Evolutionary conservation across 192 early-diverging fungal species (phyloP), one percentile per base, ranked within the genome.

Genomic region (Backusella morwellensis): DNA sequence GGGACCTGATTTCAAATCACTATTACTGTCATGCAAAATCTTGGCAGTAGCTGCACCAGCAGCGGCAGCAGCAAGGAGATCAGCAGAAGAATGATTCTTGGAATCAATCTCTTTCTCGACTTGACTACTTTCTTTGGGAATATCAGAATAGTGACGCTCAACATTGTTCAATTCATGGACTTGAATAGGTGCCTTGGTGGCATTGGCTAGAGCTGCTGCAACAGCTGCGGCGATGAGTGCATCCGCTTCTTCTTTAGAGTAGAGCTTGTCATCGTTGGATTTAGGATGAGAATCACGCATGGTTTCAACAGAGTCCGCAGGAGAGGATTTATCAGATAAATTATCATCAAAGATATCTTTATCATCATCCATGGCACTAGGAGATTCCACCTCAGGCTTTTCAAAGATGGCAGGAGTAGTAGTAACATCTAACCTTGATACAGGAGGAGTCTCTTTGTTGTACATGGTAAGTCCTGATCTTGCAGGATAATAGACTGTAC

Each of bases 201-300:
- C 77, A 15, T 56, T 70, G 26, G 74, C 77, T 14, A 50, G 68
- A 56, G 78, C 85, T 34, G 70, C 78, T 29, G 73, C 71, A 44
- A 73, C 81, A 23, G 76, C 82, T 14, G 68, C 75, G 21, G 76
- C 76, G 42, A 77, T 74, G 2, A 71, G 26, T 9, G 67, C 77
- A 71, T 80, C 84, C n/a, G 71, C 68, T 42, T 70, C 75, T 52
- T 66, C 66, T 29, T 67, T 68, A 0, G 38, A 68, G 32, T 68
- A 68, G 6, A 68, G n/a, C n/a, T 75, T 67, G 14, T 72, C 42
- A 21, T 69, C 68, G 36, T 69, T 35, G 15, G 68, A 34, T 23
- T 35, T 23, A n/a, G n/a, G 26, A 40, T 63, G 56, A 29, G 23
- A 23, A 63, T 63, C 56, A 29, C 56, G 56, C 56, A 63, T 63